Conservation (phyloP, 1,139 yeast genomes). For the Yamadazyma oceani region DNA sequence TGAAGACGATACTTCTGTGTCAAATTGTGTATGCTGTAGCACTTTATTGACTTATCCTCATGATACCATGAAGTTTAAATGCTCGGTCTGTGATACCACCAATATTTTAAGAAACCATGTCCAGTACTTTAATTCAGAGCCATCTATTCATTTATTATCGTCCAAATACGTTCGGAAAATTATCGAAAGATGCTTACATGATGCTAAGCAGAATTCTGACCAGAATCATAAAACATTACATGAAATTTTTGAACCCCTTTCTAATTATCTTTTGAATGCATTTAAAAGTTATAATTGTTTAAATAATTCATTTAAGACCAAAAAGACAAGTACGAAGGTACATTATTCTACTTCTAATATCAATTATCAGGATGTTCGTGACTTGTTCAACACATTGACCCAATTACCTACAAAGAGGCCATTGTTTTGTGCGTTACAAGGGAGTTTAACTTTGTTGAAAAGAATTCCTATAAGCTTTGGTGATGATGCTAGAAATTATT, state of each 20-base stretch:
- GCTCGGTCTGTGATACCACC: slow-evolving; percentile 59
- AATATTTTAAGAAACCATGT: slow-evolving; percentile 24
- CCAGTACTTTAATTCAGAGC: slow-evolving; percentile 6
- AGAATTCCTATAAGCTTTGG: slow-evolving; percentile 36
- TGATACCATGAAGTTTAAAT: slow-evolving; percentile 48
- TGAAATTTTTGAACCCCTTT: slow-evolving; percentile 51
- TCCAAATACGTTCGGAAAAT: slow-evolving; percentile 26
- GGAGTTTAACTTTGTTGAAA: slow-evolving; percentile 48
- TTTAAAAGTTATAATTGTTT: slow-evolving; percentile 44
- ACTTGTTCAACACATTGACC: slow-evolving; percentile 42
- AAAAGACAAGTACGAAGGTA: slow-evolving; percentile 20
- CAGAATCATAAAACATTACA: slow-evolving; percentile 23
- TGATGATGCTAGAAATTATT: slow-evolving; percentile 38
- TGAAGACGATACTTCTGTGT: slow-evolving; percentile 17
- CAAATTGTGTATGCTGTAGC: slow-evolving; percentile 59
- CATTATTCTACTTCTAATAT: slow-evolving; percentile 46
- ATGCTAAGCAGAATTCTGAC: slow-evolving; percentile 13
- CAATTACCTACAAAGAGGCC: slow-evolving; percentile 62
- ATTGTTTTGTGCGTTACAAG: slow-evolving; percentile 49
- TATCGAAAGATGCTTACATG: slow-evolving; percentile 29
- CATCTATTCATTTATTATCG: slow-evolving; percentile 22
- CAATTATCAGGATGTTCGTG: slow-evolving; percentile 43
- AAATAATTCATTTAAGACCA: slow-evolving; percentile 49
- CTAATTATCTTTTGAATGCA: slow-evolving; percentile 37
- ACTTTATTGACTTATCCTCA: slow-evolving; percentile 52